Evolutionary conservation across 2,329 filamentous ascomycete genomes (phyloP), one percentile per base, ranked within the genome.

Genomic region (Aspergillus unguis): DNA sequence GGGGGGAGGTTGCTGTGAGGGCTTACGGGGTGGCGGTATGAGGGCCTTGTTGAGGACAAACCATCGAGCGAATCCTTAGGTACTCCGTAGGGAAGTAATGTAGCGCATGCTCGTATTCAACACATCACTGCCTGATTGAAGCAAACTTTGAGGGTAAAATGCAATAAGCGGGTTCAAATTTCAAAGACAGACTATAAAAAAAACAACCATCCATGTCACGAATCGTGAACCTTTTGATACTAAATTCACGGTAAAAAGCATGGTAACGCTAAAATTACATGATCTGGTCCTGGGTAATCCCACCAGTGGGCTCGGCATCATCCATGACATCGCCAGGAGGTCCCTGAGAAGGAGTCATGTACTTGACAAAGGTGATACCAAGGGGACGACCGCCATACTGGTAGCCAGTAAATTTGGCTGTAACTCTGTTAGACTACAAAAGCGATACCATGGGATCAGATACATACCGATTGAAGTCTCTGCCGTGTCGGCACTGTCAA

Each of bases 241-340:
- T 17, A 17, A 17, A 17, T 17, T 1, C 17, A 17, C 17, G 17
- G 17, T 17, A 17, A 17, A 49, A 55, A 50, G 49, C 37, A 51
- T 36, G 51, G 28, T 23, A 11, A 46, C 37, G 38, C 31, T 58
- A 54, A 23, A 36, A 51, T 77, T 77, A 97, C 92, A 97, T 96
- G 75, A 97, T 96, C 78, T 97, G 92, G 69, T 97, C 92, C 75
- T 97, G 94, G n/a, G 91, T 95, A 68, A 95, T 75, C 56, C 86
- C 87, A 46, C 80, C 73, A 27, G 79, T 77, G 36, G 76, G 83
- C 59, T 88, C 83, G 57, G 90, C 85, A 32, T 86, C 89, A 61
- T 96, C 92, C 90, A 96, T 96, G 62, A 79, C 81, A 58, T 92
- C 87, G 58, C 75, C 77, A 23, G 72, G 75, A 41, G 17, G 17